phyloP scores from a whole-genome alignment of 805 yeast genomes.

The Saccharomycopsis oosterbeekiorum region DNA sequence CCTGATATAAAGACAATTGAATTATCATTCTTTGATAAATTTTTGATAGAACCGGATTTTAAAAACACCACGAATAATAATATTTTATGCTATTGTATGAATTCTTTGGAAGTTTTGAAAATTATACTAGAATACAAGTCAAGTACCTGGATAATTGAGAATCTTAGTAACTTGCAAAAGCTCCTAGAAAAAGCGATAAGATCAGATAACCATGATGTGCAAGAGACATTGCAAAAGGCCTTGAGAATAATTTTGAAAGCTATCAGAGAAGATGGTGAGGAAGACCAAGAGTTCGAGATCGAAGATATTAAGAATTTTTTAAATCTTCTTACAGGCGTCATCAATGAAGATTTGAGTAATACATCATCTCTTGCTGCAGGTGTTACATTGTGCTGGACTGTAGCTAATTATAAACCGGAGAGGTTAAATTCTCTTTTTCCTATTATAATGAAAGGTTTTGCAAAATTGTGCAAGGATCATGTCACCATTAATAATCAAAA shows the following conservation, averaged over 20 bases:
- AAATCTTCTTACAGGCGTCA: conserved; percentile 49
- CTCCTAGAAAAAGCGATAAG: conserved; percentile 80
- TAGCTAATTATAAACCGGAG: conserved; percentile 68
- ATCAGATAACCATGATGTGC: conserved; percentile 79
- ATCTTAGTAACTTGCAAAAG: conserved; percentile 57
- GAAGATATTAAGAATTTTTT: conserved; percentile 52
- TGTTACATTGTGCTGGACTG: conserved; percentile 72
- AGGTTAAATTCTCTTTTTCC: conserved; percentile 68
- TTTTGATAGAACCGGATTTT: conserved; percentile 69
- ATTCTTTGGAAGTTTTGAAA: conserved; percentile 81
- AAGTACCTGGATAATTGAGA: conserved; percentile 70
- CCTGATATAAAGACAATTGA: conserved; percentile 77
- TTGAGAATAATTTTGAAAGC: conserved; percentile 60
- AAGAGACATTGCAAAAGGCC: conserved; percentile 72
- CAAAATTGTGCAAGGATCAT: conserved; percentile 83
- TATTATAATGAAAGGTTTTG: conserved; percentile 74
- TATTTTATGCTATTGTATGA: conserved; percentile 59
- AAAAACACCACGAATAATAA: conserved; percentile 39
- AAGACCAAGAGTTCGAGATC: conserved; percentile 45
- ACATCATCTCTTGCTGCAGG: conserved; percentile 73
- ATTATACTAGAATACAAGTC: conserved; percentile 74
- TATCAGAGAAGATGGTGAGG: conserved; percentile 39
- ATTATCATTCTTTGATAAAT: conserved; percentile 78
- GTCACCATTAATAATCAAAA: conserved; percentile 31
- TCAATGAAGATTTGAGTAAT: conserved; percentile 64